Conservation (phyloP, 768 basidiomycete species). For the Dioszegia hungarica region DNA sequence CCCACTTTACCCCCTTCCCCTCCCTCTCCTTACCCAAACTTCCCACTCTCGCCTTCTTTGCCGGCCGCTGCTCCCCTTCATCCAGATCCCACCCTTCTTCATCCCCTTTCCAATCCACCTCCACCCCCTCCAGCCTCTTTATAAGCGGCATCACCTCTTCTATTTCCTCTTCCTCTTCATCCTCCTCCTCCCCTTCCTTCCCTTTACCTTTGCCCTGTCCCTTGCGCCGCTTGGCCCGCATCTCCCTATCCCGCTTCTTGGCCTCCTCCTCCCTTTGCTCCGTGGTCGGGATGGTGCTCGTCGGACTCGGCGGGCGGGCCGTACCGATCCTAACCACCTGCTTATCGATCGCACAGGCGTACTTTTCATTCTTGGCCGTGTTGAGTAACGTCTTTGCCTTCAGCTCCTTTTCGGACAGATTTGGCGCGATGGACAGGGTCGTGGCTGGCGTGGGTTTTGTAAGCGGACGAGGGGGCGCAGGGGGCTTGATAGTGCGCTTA, state of each 20-base stretch:
- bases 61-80: conserved; percentile 33
- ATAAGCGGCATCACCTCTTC: conserved; percentile 3
- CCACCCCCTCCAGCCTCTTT: conserved; percentile 1
- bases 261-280: conserved; percentile 38
- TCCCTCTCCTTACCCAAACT: background rate
- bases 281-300: conserved; percentile 41
- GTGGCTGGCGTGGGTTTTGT: background rate
- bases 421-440: conserved; percentile 12
- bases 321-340: conserved; percentile 42
- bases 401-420: conserved; percentile 46
- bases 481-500: conserved; percentile 17
- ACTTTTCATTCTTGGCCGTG: conserved; percentile 45
- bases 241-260: conserved; percentile 28
- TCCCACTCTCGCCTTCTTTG: conserved; percentile 20
- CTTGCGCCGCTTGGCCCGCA: conserved; percentile 30
- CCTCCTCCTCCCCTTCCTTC: background rate
- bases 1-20: conserved; percentile 42
- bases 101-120: conserved; percentile 28
- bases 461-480: background rate
- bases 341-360: conserved; percentile 46
- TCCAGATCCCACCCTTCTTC: conserved; percentile 47
- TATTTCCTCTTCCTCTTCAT: conserved; percentile 1
- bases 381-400: conserved; percentile 40
- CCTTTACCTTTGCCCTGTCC: conserved; percentile 17
- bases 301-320: conserved; percentile 42